Conservation (phyloP, 257 asterid species). For the Coffea eugenioides region DNA sequence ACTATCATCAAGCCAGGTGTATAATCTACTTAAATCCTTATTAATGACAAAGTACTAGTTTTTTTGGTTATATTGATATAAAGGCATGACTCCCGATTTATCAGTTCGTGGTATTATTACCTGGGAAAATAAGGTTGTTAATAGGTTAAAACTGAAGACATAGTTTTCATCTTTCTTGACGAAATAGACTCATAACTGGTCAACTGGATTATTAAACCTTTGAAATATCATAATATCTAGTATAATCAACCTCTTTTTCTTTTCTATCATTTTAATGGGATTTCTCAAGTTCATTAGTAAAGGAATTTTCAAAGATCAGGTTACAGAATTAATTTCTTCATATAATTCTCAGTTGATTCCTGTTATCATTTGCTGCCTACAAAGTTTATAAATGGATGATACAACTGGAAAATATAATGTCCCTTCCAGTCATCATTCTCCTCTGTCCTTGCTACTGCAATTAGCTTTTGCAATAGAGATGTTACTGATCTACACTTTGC, state of each 20-base stretch:
- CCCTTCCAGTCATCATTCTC: neutral
- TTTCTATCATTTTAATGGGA: neutral
- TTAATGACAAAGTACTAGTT: neutral
- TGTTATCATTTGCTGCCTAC: neutral
- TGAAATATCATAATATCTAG: neutral
- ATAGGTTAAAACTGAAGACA: neutral
- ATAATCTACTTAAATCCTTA: neutral
- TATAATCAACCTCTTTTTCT: neutral
- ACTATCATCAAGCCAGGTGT: conserved; percentile 89
- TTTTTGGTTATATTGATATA: neutral
- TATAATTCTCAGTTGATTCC: neutral
- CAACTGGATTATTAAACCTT: neutral
- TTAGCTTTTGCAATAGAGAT: neutral
- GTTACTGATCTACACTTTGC: conserved; percentile 13
- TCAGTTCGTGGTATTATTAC: neutral
- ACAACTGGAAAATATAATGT: neutral
- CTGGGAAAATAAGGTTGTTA: neutral
- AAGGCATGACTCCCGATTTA: neutral
- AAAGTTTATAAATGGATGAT: neutral
- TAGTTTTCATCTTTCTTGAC: neutral
- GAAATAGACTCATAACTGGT: neutral
- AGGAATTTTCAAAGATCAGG: neutral
- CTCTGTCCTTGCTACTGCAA: neutral
- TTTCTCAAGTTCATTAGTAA: neutral
- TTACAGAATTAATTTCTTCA: neutral